Evolutionary conservation across 2,329 filamentous ascomycete genomes (phyloP).

Genomic region (Trichophyton simii): DNA sequence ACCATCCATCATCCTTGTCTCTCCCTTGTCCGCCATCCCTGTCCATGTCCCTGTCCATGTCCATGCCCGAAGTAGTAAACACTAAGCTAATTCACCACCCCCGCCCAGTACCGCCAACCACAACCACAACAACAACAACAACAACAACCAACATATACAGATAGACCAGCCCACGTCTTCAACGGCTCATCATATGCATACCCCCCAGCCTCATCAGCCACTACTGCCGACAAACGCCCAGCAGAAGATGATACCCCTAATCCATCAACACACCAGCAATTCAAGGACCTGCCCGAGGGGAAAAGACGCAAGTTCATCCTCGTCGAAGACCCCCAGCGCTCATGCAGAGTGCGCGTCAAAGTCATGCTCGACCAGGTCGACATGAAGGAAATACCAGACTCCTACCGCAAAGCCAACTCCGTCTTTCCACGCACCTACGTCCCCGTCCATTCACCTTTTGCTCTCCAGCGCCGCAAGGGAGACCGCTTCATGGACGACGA

Average conservation of each 20-base stretch:
- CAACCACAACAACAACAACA: neutral
- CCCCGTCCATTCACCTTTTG: conserved; percentile 69
- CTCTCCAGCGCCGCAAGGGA: conserved; percentile 52
- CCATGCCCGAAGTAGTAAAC: neutral
- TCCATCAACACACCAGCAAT: conserved; percentile 26
- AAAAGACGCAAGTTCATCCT: conserved; percentile 96
- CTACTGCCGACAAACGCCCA: conserved; percentile 24
- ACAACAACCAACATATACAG: neutral
- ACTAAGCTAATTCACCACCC: neutral
- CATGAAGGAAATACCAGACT: conserved; percentile 91
- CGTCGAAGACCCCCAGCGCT: conserved; percentile 76
- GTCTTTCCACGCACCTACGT: conserved; percentile 89
- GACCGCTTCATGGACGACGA: conserved; percentile 56
- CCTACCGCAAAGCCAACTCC: conserved; percentile 77
- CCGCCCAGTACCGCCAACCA: neutral
- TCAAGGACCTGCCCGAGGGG: conserved; percentile 75
- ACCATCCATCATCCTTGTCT: conserved; percentile 11
- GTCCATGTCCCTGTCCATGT: neutral
- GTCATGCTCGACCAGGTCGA: conserved; percentile 89
- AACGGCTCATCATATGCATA: conserved; percentile 57
- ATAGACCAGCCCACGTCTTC: conserved; percentile 61
- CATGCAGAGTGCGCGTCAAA: conserved; percentile 70
- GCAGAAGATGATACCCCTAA: conserved; percentile 8
- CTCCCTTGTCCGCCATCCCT: too few species aligned
- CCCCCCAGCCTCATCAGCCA: conserved; percentile 19